Evolutionary conservation across 2,329 filamentous ascomycete genomes (phyloP), one percentile per base, ranked within the genome.

Genomic region (Leptographium procerum): DNA sequence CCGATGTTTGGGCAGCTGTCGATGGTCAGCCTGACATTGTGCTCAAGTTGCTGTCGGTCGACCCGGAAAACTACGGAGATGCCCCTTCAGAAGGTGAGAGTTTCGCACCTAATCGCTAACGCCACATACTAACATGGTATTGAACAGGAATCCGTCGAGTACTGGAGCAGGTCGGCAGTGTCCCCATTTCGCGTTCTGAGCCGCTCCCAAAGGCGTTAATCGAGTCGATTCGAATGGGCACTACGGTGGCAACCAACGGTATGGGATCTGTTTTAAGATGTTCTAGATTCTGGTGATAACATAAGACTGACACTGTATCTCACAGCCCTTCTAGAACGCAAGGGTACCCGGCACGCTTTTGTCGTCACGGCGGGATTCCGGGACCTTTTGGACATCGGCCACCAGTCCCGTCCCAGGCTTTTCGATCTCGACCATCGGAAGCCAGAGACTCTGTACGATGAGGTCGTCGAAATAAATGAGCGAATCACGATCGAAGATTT

Each of bases 191-290:
- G 83, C 90, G 89, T 28, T 77, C 91, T 67, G 76, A 87, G 1
- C 75, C 87, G 69, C 31, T 60, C 6, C 58, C 34, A 16, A 55
- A 50, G 34, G 58, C 43, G 19, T 19, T 50, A 4, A 61, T 59
- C 45, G 33, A 10, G 60, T 96, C 13, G 89, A 95, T 70, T 68
- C 86, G 91, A 52, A 96, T 96, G 91, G 91, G 91, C 45, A 96
- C 91, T 1, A 96, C 91, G 0, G 91, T 96, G 9, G 91, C 91
- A 11, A 96, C 91, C 0, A 96, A 96, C 70, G 91, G 55, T 40
- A 11, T 36, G 14, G 34, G 16, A 11, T 29, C 3, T 31, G 26
- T 29, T 29, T 9, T 28, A 11, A n/a, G n/a, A n/a, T 29, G 2
- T 29, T n/a, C 19, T 16, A 13, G 11, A 7, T 4, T 29, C 26